phyloP scores from a whole-genome alignment of 1,284 basidiomycete genomes.

The Microbotryum scabiosae region DNA sequence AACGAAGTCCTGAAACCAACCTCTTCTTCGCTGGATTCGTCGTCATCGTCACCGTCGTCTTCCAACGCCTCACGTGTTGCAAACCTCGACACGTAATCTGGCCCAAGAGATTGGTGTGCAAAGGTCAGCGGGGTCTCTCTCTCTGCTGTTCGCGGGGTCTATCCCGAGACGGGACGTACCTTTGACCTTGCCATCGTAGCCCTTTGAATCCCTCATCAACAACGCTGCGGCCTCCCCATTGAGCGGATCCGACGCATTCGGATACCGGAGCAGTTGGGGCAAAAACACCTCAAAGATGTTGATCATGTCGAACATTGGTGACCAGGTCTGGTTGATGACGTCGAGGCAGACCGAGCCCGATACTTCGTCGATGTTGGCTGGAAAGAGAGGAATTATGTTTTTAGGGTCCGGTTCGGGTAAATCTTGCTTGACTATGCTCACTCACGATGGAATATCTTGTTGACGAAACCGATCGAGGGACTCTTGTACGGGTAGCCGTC shows the following conservation, averaged over 20 bases:
- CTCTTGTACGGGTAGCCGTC: slow-evolving; percentile 99
- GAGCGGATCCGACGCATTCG: slow-evolving; percentile 93
- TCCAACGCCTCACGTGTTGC: slow-evolving; percentile 67
- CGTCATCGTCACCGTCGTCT: slow-evolving; percentile 48
- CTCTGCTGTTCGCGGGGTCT: background rate
- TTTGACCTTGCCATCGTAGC: slow-evolving; percentile 85
- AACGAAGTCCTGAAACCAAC: slow-evolving; percentile 37
- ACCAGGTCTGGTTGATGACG: slow-evolving; percentile 99
- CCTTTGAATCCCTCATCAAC: slow-evolving; percentile 92
- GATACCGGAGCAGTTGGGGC: slow-evolving; percentile 91
- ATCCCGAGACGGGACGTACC: slow-evolving; percentile 46
- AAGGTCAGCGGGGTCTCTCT: background rate
- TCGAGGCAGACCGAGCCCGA: slow-evolving; percentile 75
- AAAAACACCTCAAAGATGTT: slow-evolving; percentile 99
- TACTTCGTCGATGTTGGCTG: slow-evolving; percentile 37
- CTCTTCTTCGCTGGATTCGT: slow-evolving; percentile 55
- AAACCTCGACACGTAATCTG: slow-evolving; percentile 77
- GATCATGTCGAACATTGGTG: slow-evolving; percentile 99
- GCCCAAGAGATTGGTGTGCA: background rate
- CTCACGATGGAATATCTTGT: slow-evolving; percentile 95
- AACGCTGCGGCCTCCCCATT: slow-evolving; percentile 96
- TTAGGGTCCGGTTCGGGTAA: no score
- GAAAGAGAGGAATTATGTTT: no score
- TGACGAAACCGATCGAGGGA: slow-evolving; percentile 98
- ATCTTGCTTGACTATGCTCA: background rate